phyloP scores from a whole-genome alignment of 2,329 filamentous ascomycete genomes.

The Curvularia spicifera region DNA sequence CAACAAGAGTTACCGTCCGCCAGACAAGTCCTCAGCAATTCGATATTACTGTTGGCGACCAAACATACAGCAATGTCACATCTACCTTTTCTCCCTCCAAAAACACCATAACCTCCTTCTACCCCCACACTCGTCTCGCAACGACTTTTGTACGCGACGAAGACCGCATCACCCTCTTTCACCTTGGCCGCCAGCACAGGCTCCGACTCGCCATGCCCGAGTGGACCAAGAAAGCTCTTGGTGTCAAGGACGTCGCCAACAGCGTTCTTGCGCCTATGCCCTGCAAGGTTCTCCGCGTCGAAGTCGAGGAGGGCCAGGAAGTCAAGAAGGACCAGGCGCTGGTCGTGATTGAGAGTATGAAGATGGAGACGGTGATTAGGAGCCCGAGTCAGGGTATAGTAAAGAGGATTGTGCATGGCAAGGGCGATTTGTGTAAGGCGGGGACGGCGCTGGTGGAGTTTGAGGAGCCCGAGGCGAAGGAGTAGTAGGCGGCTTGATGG shows the following conservation, averaged over 20 bases:
- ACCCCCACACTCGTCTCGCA: constrained; percentile 77
- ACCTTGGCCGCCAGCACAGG: constrained; percentile 65
- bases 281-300: constrained; percentile 91
- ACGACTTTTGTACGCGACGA: constrained; percentile 75
- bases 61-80: constrained; percentile 53
- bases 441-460: constrained; percentile 52
- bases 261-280: constrained; percentile 95
- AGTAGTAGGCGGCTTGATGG: not conserved
- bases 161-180: constrained; percentile 77
- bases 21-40: constrained; percentile 60
- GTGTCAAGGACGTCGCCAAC: constrained; percentile 78
- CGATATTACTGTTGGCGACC: constrained; percentile 55
- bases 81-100: constrained; percentile 54
- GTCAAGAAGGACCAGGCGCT: constrained; percentile 87
- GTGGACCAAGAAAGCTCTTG: constrained; percentile 89
- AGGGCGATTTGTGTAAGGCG: constrained; percentile 55
- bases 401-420: constrained; percentile 56
- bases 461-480: constrained; percentile 25
- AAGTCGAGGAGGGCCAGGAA: constrained; percentile 79
- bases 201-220: constrained; percentile 65
- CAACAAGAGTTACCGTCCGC: constrained; percentile 57
- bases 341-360: constrained; percentile 69
- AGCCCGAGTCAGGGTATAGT: constrained; percentile 58
- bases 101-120: constrained; percentile 72
- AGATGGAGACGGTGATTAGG: constrained; percentile 64